These are phyloP conservation scores for Diaporthe vexans DNA, from an alignment of 2,329 filamentous ascomycete species.

Conservation along the genomic window DNA sequence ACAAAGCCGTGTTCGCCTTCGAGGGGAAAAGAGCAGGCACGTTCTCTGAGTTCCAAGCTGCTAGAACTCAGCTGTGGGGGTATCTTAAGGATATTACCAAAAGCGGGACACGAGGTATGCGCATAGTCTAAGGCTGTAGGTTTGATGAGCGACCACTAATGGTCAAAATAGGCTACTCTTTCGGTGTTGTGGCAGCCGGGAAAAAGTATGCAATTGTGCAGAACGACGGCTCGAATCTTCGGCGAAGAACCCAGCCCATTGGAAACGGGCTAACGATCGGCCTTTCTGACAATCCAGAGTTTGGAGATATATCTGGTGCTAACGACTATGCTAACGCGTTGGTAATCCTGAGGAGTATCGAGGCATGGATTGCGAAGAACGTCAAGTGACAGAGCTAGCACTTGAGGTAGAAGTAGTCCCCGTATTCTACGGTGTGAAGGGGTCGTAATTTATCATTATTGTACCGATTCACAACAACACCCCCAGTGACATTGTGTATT, in stretches of 20 bases:
- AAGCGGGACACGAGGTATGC: background rate
- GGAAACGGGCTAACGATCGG: background rate
- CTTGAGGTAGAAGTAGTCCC: too few relatives aligned
- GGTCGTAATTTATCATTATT: too few relatives aligned
- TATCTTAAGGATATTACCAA: background rate
- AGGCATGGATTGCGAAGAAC: background rate
- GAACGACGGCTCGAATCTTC: background rate
- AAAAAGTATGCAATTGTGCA: background rate
- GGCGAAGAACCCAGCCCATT: background rate
- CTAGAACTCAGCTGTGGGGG: background rate
- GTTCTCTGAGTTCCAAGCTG: background rate
- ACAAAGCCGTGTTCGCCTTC: background rate
- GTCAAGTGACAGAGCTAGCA: background rate
- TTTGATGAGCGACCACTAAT: background rate
- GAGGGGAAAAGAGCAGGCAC: background rate
- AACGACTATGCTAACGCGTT: background rate
- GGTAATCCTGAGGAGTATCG: background rate
- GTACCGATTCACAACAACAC: too few relatives aligned
- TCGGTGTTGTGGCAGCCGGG: background rate
- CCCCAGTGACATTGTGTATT: too few relatives aligned
- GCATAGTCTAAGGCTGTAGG: rapidly evolving
- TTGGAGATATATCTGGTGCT: background rate
- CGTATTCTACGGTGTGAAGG: too few relatives aligned
- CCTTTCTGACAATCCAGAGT: background rate
- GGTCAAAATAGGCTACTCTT: background rate